phyloP scores from a whole-genome alignment of 2,329 filamentous ascomycete species.

The Amesomyces nigricolor region DNA sequence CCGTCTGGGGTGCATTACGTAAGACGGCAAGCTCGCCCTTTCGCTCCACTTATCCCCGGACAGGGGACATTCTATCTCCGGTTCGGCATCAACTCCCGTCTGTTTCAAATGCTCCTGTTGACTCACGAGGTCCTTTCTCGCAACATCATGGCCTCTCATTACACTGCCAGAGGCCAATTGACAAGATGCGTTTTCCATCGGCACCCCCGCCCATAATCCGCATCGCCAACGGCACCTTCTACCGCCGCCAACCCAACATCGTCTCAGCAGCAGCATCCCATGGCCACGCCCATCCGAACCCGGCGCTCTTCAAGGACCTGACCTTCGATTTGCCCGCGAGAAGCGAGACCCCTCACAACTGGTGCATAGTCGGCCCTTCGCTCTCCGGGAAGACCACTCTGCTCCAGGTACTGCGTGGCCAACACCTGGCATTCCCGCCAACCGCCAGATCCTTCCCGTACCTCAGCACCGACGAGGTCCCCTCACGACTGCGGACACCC shows the following conservation, averaged over 20 bases:
- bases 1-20: background rate
- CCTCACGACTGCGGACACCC: conserved; percentile 51
- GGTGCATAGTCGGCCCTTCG: conserved; percentile 79
- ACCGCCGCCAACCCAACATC: conserved; percentile 64
- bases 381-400: conserved; percentile 76
- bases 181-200: conserved; percentile 35
- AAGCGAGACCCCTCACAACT: conserved; percentile 53
- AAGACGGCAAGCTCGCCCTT: background rate
- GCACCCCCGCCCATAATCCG: conserved; percentile 56
- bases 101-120: background rate
- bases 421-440: conserved; percentile 70
- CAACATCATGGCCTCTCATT: conserved; percentile 8
- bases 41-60: conserved; percentile 9
- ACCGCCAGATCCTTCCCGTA: conserved; percentile 72
- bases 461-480: conserved; percentile 58
- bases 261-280: conserved; percentile 63
- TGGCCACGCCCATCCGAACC: conserved; percentile 50
- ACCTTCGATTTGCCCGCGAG: conserved; percentile 63
- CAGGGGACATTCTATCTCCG: conserved; percentile 3
- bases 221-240: conserved; percentile 79
- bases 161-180: conserved; percentile 19
- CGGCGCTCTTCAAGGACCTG: conserved; percentile 66
- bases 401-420: conserved; percentile 70
- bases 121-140: conserved; percentile 1
- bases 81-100: background rate